Percentiles rank a stretch among this genome's conserved stretches.
Conservation (phyloP, 306 rosid genomes). For the Mimosa pudica region DNA sequence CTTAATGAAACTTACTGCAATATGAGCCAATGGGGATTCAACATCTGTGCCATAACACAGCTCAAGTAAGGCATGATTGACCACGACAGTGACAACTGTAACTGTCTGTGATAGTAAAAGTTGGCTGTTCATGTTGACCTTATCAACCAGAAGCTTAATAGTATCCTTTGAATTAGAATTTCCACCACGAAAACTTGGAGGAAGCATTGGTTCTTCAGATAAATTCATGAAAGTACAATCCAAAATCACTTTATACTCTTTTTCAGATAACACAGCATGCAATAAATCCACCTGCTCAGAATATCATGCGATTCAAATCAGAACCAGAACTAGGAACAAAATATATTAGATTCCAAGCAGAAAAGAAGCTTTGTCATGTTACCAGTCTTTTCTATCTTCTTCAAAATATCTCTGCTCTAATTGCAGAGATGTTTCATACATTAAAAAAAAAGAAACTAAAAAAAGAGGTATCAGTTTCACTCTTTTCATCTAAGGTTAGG, state of each 20-base stretch:
- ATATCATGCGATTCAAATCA: constrained; percentile 33
- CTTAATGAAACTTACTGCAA: constrained; percentile 69
- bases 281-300: constrained; percentile 76
- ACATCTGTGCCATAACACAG: constrained; percentile 71
- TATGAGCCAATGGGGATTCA: constrained; percentile 83
- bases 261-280: constrained; percentile 82
- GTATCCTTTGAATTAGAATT: constrained; percentile 72
- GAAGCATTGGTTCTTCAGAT: constrained; percentile 80
- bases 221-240: constrained; percentile 83
- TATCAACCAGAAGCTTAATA: constrained; percentile 78
- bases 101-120: constrained; percentile 74
- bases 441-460: no score
- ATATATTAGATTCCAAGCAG: neutral
- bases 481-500: neutral
- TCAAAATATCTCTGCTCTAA: neutral
- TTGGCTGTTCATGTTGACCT: constrained; percentile 89
- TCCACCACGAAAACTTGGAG: constrained; percentile 91
- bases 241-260: constrained; percentile 92
- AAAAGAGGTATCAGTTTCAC: neutral
- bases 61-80: constrained; percentile 86
- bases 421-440: no score
- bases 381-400: neutral
- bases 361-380: neutral
- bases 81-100: constrained; percentile 68
- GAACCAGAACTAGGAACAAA: neutral